Evolutionary conservation across 140 eudicot species (phyloP), one percentile per base, ranked within the genome.

Genomic region (Erigeron philadelphicus): DNA sequence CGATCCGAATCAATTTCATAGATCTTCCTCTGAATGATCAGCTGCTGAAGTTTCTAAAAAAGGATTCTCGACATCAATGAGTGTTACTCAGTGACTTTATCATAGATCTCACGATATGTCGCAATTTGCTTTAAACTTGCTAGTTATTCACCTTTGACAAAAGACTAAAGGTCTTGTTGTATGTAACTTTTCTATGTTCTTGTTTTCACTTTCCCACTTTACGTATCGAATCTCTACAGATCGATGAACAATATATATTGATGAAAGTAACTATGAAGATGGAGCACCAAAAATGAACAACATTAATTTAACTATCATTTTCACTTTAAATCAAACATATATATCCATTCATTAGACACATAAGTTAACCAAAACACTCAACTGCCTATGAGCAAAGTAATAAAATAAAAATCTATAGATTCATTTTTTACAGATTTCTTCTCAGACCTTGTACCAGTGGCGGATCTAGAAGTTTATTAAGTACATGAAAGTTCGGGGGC

Each of bases 171-270:
- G 54, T 56, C 1, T 49, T 49, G 17, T 12, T 7, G 52, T 53
- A 49, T 1, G 10, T 53, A 21, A 21, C 25, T 21, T 21, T 68
- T 56, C 59, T 47, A 56, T 57, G 35, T 44, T 31, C 59, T 44
- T 25, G n/a, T 61, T 15, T 23, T 61, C 67, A 59, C 75, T 60
- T 56, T 58, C 66, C 4, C 44, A 44, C 66, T 56, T 43, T 59
- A 59, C 67, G 44, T 71, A 71, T 56, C 19, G 75, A 56, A 70
- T 70, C 55, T 52, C 54, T 58, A 21, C 61, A 9, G 35, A n/a
- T n/a, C n/a, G n/a, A 60, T 67, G 13, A 47, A 45, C 31, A 47
- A 58, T 56, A 5, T 0, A 11, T 53, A 53, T 7, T 15, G 15
- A 13, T 15, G 31, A 45, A 31, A 31, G 4, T 31, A 31, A 31